Base-by-base conservation (phyloP, 495 filamentous ascomycete genomes). In the Durotheca rogersii region DNA sequence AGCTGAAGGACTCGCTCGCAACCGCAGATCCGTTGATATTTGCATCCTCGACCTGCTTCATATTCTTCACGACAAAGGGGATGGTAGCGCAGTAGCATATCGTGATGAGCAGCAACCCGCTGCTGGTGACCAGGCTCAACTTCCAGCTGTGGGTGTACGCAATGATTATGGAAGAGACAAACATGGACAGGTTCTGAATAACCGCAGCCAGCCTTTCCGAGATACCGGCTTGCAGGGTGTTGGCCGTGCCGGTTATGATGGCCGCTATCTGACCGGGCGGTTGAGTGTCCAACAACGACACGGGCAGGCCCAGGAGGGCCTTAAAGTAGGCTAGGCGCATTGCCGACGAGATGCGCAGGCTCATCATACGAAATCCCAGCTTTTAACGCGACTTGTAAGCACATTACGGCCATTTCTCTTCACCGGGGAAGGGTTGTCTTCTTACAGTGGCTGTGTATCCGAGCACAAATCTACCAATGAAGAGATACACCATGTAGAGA, bases 191-290 rank as follows among this genome's bases (percentile, higher is more conserved):
- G 17, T 69, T 78, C 59, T 84, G 80, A 15, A 84, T 62, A 7
- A 81, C 67, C 9, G 67, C 64, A 1, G 70, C 74, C 4, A 85
- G 67, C 48, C 81, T 82, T 50, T 85, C 81, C 0, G 84, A 86
- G 30, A 89, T 81, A 23, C 84, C 84, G 21, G 80, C 66, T 50
- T 89, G 84, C 23, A 89, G 67, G 0, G 76, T 72, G 51, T 86
- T 87, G 20, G 82, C 80, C 1, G 78, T 77, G 2, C 77, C 74
- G 4, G 84, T 85, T 55, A 87, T 83, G 27, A 81, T 79, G 16
- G 79, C 79, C 9, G 78, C 77, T 11, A 77, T 68, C 65, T 76
- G 68, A 25, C 78, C 68, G 35, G 71, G 67, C 17, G 80, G 75
- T 52, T 83, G 65, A 17, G 77, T 68, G 47, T 83, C 80, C 10